phyloP scores from a whole-genome alignment of 768 basidiomycete genomes.

The Mycena latifolia region DNA sequence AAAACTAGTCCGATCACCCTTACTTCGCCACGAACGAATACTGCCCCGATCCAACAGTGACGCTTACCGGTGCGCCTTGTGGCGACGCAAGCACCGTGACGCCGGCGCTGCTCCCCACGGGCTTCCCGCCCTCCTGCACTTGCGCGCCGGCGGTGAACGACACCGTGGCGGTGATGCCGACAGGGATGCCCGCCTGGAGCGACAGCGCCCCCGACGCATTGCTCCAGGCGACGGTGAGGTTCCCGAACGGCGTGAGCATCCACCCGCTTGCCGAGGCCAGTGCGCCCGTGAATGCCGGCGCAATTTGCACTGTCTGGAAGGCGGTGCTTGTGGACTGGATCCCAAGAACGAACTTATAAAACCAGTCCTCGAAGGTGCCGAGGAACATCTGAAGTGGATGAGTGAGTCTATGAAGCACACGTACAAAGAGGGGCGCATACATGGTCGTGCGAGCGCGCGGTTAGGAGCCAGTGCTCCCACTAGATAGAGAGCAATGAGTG shows the following conservation, averaged over 20 bases:
- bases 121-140: constrained; percentile 33
- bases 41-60: constrained; percentile 34
- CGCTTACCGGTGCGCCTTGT: constrained; percentile 5
- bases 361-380: constrained; percentile 48
- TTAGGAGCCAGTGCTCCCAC: constrained; percentile 48
- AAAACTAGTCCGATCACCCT: too few species aligned
- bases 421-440: constrained; percentile 27
- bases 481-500: constrained; percentile 12
- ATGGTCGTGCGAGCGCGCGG: constrained; percentile 47
- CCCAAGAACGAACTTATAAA: constrained; percentile 44
- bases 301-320: constrained; percentile 42
- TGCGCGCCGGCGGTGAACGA: constrained; percentile 21
- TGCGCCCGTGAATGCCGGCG: constrained; percentile 35
- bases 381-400: constrained; percentile 42
- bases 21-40: constrained; percentile 35
- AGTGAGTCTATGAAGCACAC: background rate
- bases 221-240: constrained; percentile 41
- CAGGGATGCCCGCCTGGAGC: constrained; percentile 39
- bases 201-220: constrained; percentile 30
- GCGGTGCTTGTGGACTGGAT: constrained; percentile 42
- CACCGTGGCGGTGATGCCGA: constrained; percentile 43
- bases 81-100: background rate
- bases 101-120: constrained; percentile 1
- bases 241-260: constrained; percentile 45
- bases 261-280: constrained; percentile 41